Base-by-base conservation (phyloP, 1,139 yeast genomes). In the Suhomyces kunorum region DNA sequence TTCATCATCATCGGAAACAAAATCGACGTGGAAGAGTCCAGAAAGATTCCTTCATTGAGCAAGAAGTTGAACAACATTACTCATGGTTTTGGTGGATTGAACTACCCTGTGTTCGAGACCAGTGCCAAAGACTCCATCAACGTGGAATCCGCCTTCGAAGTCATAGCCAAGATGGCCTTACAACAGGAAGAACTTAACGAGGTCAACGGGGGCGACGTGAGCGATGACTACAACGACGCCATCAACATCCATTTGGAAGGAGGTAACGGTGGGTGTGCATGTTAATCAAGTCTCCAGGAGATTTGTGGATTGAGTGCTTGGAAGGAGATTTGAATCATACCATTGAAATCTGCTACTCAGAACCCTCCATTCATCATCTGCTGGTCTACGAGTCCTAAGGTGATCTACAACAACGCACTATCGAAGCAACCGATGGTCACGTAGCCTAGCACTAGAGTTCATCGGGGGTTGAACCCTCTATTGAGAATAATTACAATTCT, bases 101-200 rank as follows among this genome's bases (percentile, higher is more conserved):
- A 87, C 62, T 77, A 90, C 51, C 98, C 98, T 2, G 83, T 89
- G 47, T 92, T 92, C 61, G 63, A 59, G 39, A 59, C 64, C 38
- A 53, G 58, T 45, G 64, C 64, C 18, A 59, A 59, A 47, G 63
- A 58, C 38, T 49, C 53, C 34, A 55, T 59, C 38, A 59, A 58
- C 42, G 96, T 92, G 28, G 97, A 90, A 56, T 81, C 85, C 56
- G 98, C 98, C 1, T 92, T 92, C 60, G 98, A 92, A 59, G 96
- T 89, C 32, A 87, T 92, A 55, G 97, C 97, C 26, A 80, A 96
- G 58, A 88, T 87, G 71, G 98, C 98, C 0, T 73, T 92, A 54
- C 90, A 84, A 58, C 94, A 85, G 61, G 96, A 90, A 61, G 94
- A 87, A 60, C 84, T 83, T 55, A 89, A 85, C 51, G 94, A 92